Evolutionary conservation across 1,284 basidiomycete species (phyloP), one percentile per base, ranked within the genome.

Genomic region (Waitea zeae): DNA sequence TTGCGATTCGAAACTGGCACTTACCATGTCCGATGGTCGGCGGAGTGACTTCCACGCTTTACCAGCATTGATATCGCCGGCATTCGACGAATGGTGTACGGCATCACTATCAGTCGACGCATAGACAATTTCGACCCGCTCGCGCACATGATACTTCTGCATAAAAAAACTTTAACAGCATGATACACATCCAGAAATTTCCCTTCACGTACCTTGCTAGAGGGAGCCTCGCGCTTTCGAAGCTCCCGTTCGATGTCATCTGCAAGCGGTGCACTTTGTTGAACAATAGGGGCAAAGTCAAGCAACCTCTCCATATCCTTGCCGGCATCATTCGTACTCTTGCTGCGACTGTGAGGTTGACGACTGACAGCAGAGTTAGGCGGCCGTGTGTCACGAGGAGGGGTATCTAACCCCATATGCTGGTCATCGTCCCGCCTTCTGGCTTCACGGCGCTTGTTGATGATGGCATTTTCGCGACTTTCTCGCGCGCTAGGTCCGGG

Each of bases 21-120:
- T 38, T 44, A 88, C 87, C 79, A 96, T 90, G 49, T 97, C 89
- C 5, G 87, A 92, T 3, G 90, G 88, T 17, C 89, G 61, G 38
- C 86, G 70, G 29, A 96, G 73, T 19, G 77, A 66, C 47, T 76
- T 70, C 92, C 93, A 97, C 1, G 90, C 89, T 48, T 72, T 79
- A 5, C 83, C 81, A 24, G 60, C 57, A 46, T 88, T 77, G 17
- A 89, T 61, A 51, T 92, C 88, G 12, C 87, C 86, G 28, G 80
- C 76, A 19, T 62, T 58, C 33, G 61, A 57, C 46, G 71, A 61
- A 51, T 86, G 83, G 3, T 71, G 64, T 28, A 87, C 60, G 39
- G 68, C 64, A 40, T 81, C 75, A 11, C 52, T 50, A 32, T 80
- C 78, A 9, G 79, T 75, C 12, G 78, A 79, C 3, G 84, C 86